Evolutionary conservation across 2,329 filamentous ascomycete genomes (phyloP).

Genomic region (Fusarium sp.): DNA sequence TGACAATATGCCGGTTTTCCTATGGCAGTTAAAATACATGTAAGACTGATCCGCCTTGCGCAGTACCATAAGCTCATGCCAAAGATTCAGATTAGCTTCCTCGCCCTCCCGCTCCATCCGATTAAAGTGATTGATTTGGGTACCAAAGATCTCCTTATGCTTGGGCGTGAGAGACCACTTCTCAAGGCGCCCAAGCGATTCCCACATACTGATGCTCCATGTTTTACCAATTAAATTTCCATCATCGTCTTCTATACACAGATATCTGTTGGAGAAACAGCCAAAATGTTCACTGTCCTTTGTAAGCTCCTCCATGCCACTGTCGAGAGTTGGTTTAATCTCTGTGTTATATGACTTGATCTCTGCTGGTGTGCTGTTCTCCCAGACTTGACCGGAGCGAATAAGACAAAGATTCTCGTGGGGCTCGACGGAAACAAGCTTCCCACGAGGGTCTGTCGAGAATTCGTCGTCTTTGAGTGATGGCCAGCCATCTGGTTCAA

Average conservation of each 20-base stretch:
- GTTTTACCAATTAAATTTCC: rapidly evolving
- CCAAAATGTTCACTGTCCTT: rapidly evolving
- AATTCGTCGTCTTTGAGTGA: neutral
- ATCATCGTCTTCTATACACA: neutral
- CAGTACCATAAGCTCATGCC: neutral
- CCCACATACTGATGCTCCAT: neutral
- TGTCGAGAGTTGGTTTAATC: neutral
- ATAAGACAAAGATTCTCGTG: neutral
- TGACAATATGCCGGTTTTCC: rapidly evolving
- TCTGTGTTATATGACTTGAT: rapidly evolving
- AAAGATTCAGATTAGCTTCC: rapidly evolving
- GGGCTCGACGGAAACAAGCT: rapidly evolving
- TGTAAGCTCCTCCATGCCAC: rapidly evolving
- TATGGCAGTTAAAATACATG: neutral
- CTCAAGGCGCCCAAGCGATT: rapidly evolving
- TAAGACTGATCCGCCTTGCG: rapidly evolving
- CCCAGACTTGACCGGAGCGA: neutral
- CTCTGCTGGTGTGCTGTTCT: neutral
- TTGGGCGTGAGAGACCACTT: neutral
- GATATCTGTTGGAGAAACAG: neutral
- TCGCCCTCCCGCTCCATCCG: neutral
- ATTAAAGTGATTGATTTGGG: neutral
- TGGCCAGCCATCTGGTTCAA: neutral
- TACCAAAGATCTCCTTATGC: neutral
- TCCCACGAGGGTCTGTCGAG: neutral